Percentiles rank a stretch among this genome's conserved stretches.
phyloP scores from a whole-genome alignment of 2,329 filamentous ascomycete genomes.

The Zymoseptoria tritici region DNA sequence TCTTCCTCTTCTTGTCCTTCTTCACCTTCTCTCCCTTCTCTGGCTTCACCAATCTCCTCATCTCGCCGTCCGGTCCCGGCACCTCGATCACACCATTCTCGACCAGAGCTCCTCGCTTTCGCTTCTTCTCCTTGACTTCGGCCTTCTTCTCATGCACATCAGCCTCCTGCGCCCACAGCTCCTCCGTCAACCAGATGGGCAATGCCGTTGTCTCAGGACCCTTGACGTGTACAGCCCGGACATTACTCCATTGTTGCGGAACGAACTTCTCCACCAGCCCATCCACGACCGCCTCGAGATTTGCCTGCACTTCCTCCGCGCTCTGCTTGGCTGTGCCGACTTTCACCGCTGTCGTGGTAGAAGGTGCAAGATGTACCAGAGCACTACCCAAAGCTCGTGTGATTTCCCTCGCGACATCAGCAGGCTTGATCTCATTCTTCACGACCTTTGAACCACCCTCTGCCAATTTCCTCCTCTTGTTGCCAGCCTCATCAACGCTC shows the following conservation, averaged over 20 bases:
- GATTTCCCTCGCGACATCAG: conserved; percentile 71
- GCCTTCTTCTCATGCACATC: conserved; percentile 56
- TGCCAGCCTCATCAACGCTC: conserved; percentile 45
- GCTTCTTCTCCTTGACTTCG: conserved; percentile 28
- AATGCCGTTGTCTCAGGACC: conserved; percentile 78
- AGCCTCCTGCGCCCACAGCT: conserved; percentile 77
- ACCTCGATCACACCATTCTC: conserved; percentile 23
- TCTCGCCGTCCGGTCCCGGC: conserved; percentile 28
- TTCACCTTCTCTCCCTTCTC: conserved; percentile 16
- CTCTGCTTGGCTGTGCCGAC: conserved; percentile 70
- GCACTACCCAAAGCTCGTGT: conserved; percentile 69
- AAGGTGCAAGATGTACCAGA: conserved; percentile 70
- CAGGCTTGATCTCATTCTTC: conserved; percentile 48
- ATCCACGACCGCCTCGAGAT: conserved; percentile 64
- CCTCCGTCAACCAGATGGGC: conserved; percentile 89
- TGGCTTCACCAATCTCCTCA: conserved; percentile 25
- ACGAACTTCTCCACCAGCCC: conserved; percentile 71
- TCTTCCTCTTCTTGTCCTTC: conserved; percentile 27
- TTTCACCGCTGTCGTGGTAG: conserved; percentile 71
- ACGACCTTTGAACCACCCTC: conserved; percentile 31
- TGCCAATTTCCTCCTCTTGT: conserved; percentile 38
- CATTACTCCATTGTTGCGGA: conserved; percentile 78
- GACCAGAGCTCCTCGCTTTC: conserved; percentile 26
- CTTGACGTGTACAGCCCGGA: conserved; percentile 83
- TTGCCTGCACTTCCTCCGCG: conserved; percentile 69